Evolutionary conservation across 2,329 filamentous ascomycete species (phyloP).

Genomic region (Annulohypoxylon truncatum): DNA sequence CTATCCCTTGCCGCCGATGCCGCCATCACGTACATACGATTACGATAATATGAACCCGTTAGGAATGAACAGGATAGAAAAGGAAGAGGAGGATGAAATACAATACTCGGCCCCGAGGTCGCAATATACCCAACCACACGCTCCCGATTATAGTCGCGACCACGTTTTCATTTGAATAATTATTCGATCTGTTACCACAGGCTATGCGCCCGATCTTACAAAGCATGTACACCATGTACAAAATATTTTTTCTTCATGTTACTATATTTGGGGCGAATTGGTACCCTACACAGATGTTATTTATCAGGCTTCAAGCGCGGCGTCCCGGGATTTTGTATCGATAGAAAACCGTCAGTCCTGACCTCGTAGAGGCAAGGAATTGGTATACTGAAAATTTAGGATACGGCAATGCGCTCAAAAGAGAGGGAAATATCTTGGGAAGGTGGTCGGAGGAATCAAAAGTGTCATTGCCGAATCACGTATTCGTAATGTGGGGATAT

Average conservation of each 20-base stretch:
- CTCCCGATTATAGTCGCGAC: slow-evolving; percentile 39
- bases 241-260: slow-evolving; percentile 19
- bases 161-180: slow-evolving; percentile 45
- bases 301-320: slow-evolving; percentile 36
- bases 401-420: slow-evolving; percentile 7
- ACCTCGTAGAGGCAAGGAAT: slow-evolving; percentile 5
- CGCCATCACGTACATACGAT: slow-evolving; percentile 39
- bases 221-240: slow-evolving; percentile 20
- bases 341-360: slow-evolving; percentile 24
- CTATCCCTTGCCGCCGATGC: slow-evolving; percentile 45
- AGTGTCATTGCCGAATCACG: slow-evolving; percentile 1
- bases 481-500: slow-evolving; percentile 28
- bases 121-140: slow-evolving; percentile 38
- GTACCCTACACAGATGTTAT: slow-evolving; percentile 12
- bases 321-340: slow-evolving; percentile 39
- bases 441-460: background rate
- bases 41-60: slow-evolving; percentile 64
- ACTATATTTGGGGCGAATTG: slow-evolving; percentile 19
- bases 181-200: slow-evolving; percentile 6
- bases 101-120: slow-evolving; percentile 36
- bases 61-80: slow-evolving; percentile 67
- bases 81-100: slow-evolving; percentile 40
- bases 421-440: background rate
- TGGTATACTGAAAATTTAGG: slow-evolving; percentile 8
- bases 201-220: slow-evolving; percentile 4